Conservation (phyloP, 2,329 filamentous ascomycete species). For the Zymoseptoria passerinii region DNA sequence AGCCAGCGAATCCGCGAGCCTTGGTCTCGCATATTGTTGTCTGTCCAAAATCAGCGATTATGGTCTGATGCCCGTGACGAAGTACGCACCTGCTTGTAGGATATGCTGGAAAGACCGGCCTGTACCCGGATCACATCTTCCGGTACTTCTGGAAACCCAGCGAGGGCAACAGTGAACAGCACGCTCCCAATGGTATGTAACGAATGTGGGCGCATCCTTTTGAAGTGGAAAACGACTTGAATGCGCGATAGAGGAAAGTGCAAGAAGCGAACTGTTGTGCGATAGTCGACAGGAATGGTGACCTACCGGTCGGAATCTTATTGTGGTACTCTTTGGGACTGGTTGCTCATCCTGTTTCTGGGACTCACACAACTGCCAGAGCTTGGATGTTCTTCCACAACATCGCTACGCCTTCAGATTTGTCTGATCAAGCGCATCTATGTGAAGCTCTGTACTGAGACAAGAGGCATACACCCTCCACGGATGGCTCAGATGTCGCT, state of each 20-base stretch:
- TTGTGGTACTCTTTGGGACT: background rate
- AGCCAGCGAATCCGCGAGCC: constrained; percentile 48
- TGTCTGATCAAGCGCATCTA: no score
- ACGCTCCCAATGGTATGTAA: background rate
- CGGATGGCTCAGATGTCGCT: background rate
- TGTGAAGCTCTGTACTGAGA: background rate
- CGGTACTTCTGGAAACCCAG: constrained; percentile 11
- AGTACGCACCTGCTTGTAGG: constrained; percentile 14
- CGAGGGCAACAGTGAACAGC: constrained; percentile 3
- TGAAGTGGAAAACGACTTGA: background rate
- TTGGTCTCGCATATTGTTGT: constrained; percentile 45
- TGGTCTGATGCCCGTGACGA: no score
- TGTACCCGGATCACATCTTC: constrained; percentile 9
- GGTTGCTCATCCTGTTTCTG: background rate
- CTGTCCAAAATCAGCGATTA: constrained; percentile 6
- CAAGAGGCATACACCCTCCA: background rate
- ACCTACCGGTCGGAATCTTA: background rate
- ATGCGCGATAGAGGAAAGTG: background rate
- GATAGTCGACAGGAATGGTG: background rate
- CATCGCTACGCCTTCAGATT: no score
- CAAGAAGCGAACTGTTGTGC: background rate
- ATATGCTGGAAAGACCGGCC: constrained; percentile 15
- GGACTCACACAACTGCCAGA: background rate
- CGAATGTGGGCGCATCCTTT: background rate
- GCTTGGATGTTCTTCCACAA: background rate